Percentiles rank a stretch among this genome's conserved stretches.
Evolutionary conservation across 441 rosid genomes (phyloP).

Genomic region (Hypseocharis bilobata): DNA sequence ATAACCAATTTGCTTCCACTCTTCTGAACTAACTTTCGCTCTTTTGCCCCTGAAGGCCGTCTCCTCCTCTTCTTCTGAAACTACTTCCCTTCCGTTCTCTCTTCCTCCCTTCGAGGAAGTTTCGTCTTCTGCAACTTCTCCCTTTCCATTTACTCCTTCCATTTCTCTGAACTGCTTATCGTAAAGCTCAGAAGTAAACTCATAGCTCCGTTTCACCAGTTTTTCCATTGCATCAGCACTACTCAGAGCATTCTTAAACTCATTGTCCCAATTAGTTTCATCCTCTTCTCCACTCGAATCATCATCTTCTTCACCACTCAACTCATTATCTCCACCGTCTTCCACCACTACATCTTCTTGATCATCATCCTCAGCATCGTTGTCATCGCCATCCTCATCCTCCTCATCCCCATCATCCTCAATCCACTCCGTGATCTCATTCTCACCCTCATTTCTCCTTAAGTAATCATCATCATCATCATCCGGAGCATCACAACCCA

Average conservation of each 20-base stretch:
- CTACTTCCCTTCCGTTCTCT: constrained; percentile 17
- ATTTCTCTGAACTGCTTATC: constrained; percentile 42
- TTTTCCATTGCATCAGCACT: constrained; percentile 70
- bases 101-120: neutral
- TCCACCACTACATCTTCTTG: no score
- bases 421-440: constrained; percentile 52
- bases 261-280: constrained; percentile 53
- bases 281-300: constrained; percentile 33
- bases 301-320: constrained; percentile 25
- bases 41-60: constrained; percentile 49
- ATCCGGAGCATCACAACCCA: constrained; percentile 91
- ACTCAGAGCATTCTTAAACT: constrained; percentile 49
- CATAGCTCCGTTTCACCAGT: constrained; percentile 51
- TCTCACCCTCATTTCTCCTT: constrained; percentile 25
- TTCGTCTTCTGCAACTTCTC: neutral
- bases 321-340: constrained; percentile 22
- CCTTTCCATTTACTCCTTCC: constrained; percentile 15
- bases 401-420: constrained; percentile 39
- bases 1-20: constrained; percentile 66
- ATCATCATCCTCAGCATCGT: constrained; percentile 34
- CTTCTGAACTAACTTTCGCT: constrained; percentile 62
- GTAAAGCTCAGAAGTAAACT: constrained; percentile 35
- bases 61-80: constrained; percentile 49
- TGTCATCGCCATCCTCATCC: constrained; percentile 29
- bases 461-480: constrained; percentile 42